Percentiles rank a stretch among this genome's conserved stretches.
phyloP scores from a whole-genome alignment of 2,329 filamentous ascomycete genomes.

The Trichoderma sp. region DNA sequence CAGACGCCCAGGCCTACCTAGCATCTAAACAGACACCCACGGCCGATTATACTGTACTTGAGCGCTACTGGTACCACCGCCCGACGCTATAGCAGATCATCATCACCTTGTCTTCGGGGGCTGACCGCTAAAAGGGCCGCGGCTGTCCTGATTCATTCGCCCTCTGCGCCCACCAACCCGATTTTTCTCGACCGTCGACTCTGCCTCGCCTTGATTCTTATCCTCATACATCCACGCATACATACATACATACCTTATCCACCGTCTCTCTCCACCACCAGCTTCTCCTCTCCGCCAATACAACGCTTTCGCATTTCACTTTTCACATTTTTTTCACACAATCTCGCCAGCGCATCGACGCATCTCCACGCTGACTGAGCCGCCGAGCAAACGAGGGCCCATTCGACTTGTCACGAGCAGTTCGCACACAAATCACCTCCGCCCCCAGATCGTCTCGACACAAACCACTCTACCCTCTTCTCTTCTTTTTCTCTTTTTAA shows the following conservation, averaged over 20 bases:
- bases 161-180: conserved; percentile 8
- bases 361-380: conserved; percentile 14
- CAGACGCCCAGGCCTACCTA: neutral
- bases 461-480: neutral
- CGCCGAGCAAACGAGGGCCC: conserved; percentile 9
- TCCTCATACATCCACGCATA: neutral
- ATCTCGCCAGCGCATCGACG: conserved; percentile 16
- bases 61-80: conserved; percentile 21
- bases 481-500: neutral
- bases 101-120: conserved; percentile 20
- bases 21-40: neutral
- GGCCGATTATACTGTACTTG: neutral
- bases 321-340: neutral
- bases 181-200: conserved; percentile 5
- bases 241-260: neutral
- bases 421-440: conserved; percentile 11
- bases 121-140: conserved; percentile 23
- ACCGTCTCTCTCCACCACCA: conserved; percentile 1
- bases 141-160: conserved; percentile 20
- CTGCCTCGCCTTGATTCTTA: neutral
- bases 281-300: conserved; percentile 8
- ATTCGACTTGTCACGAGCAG: conserved; percentile 7
- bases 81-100: conserved; percentile 24
- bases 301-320: neutral
- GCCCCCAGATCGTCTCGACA: neutral